Conservation (phyloP, 495 filamentous ascomycete species). For the Hamigera avellanea region DNA sequence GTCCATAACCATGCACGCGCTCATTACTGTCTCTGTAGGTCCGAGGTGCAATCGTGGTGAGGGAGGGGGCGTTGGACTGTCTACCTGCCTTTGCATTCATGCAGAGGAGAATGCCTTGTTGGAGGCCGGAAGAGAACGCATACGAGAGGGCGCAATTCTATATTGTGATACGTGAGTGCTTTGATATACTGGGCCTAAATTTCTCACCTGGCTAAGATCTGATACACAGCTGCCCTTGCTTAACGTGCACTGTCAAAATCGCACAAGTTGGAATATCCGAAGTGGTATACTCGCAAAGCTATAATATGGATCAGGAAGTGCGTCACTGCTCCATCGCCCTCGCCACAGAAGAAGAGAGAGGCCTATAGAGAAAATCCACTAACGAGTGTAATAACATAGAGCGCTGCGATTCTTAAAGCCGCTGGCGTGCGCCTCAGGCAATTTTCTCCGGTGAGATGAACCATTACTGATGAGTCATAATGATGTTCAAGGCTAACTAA, state of each 20-base stretch:
- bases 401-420: conserved; percentile 63
- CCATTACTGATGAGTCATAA: no score
- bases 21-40: conserved; percentile 20
- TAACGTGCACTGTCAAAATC: conserved; percentile 99
- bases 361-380: no score
- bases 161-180: conserved; percentile 75
- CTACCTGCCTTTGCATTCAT: conserved; percentile 87
- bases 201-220: not conserved
- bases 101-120: conserved; percentile 95
- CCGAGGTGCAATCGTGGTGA: conserved; percentile 68
- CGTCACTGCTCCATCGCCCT: conserved; percentile 1
- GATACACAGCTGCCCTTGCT: conserved; percentile 61
- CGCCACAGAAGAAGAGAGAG: no score
- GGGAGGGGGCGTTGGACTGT: conserved; percentile 58
- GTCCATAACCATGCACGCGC: not conserved
- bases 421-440: conserved; percentile 71
- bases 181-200: conserved; percentile 1
- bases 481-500: conserved; percentile 10
- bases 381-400: no score
- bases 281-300: conserved; percentile 87
- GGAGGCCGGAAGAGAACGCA: conserved; percentile 84
- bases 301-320: conserved; percentile 76
- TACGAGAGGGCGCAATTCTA: conserved; percentile 64
- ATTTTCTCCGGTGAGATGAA: conserved; percentile 60
- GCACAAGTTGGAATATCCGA: conserved; percentile 89